Conservation (phyloP, 345 rosid species). For the Citrus reticulata region DNA sequence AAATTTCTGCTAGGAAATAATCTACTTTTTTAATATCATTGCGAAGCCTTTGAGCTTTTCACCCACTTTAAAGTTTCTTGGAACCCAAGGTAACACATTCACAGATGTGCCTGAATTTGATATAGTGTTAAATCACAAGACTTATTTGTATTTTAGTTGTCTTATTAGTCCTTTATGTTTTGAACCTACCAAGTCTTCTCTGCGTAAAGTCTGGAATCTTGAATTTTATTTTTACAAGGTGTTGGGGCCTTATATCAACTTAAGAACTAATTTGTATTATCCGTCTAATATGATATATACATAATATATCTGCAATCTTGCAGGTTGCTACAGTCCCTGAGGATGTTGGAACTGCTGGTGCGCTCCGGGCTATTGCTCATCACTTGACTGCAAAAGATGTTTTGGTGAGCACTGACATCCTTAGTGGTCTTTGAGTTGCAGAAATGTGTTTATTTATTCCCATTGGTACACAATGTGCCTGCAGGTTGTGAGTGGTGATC, state of each 20-base stretch:
- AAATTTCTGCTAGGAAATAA: too few relatives aligned
- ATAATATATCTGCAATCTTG: conserved; percentile 6
- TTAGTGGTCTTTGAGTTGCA: conserved; percentile 15
- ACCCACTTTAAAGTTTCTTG: too few relatives aligned
- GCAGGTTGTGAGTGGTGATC: conserved; percentile 96
- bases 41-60: too few relatives aligned
- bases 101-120: too few relatives aligned
- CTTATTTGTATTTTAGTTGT: too few relatives aligned
- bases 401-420: conserved; percentile 51
- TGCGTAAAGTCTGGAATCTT: too few relatives aligned
- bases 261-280: neutral
- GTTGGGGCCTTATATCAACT: neutral
- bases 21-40: too few relatives aligned
- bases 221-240: too few relatives aligned
- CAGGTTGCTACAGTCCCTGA: conserved; percentile 93
- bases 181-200: too few relatives aligned
- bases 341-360: conserved; percentile 94
- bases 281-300: neutral
- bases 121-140: too few relatives aligned
- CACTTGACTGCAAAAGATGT: conserved; percentile 89
- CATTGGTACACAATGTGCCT: conserved; percentile 16
- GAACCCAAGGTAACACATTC: too few relatives aligned
- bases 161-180: too few relatives aligned
- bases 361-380: conserved; percentile 81
- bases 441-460: neutral